Percentiles rank a stretch among this genome's conserved stretches.
Conservation (phyloP, 1,139 yeast genomes). For the Hansenula lynferdii region DNA sequence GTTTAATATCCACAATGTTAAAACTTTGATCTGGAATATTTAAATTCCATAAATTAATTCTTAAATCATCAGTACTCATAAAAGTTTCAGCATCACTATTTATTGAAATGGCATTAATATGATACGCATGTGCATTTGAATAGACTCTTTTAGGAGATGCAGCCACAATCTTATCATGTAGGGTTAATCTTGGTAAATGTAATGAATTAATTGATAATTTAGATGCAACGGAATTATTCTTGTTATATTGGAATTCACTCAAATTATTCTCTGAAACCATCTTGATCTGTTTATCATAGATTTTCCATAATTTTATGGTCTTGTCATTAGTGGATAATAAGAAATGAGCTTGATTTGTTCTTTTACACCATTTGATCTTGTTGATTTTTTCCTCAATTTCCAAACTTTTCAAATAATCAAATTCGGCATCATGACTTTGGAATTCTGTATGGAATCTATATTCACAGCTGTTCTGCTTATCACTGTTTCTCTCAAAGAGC, state of each 20-base stretch:
- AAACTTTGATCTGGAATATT: constrained; percentile 94
- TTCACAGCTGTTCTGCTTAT: constrained; percentile 74
- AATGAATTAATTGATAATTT: constrained; percentile 35
- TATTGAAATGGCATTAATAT: constrained; percentile 91
- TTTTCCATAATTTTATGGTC: constrained; percentile 96
- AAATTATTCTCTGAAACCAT: constrained; percentile 90
- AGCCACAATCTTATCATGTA: constrained; percentile 91
- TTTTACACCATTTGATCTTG: constrained; percentile 93
- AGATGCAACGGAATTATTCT: constrained; percentile 10
- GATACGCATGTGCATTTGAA: constrained; percentile 97
- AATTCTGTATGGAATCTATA: constrained; percentile 95
- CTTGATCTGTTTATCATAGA: constrained; percentile 86
- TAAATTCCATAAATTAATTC: constrained; percentile 94
- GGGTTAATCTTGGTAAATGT: constrained; percentile 79
- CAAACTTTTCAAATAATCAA: constrained; percentile 90
- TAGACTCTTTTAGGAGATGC: constrained; percentile 92
- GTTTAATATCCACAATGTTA: constrained; percentile 96
- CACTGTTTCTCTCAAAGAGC: constrained; percentile 82
- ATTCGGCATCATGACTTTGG: constrained; percentile 98
- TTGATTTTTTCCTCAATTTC: constrained; percentile 98
- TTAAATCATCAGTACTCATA: constrained; percentile 87
- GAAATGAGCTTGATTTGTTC: constrained; percentile 84
- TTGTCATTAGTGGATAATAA: constrained; percentile 92
- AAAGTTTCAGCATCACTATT: constrained; percentile 97
- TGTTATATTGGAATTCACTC: constrained; percentile 20